Conservation (phyloP, 768 basidiomycete species). For the Mrakia blollopis region DNA sequence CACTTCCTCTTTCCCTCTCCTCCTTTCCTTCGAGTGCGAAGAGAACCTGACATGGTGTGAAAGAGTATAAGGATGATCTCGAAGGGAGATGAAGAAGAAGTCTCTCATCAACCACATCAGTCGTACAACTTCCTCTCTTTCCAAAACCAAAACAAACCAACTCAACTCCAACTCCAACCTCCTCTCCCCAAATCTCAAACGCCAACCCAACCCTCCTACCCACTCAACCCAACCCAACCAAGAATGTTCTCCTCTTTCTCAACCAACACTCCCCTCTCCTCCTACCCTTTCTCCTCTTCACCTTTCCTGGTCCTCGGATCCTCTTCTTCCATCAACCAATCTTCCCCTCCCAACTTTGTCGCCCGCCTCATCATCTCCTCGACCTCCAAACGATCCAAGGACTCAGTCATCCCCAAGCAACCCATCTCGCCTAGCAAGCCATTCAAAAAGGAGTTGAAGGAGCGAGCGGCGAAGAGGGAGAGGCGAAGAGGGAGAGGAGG, state of each 20-base stretch:
- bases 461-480: too few relatives aligned
- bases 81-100: neutral
- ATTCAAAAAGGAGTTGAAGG: too few relatives aligned
- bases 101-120: constrained; percentile 7
- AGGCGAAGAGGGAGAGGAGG: too few relatives aligned
- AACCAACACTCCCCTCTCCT: neutral
- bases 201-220: neutral
- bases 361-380: too few relatives aligned
- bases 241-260: neutral
- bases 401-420: too few relatives aligned
- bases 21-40: too few relatives aligned
- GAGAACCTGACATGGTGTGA: neutral
- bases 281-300: neutral
- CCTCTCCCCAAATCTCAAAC: neutral
- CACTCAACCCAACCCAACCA: neutral
- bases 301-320: neutral
- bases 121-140: neutral
- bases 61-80: neutral
- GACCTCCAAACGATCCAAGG: too few relatives aligned
- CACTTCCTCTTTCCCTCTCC: too few relatives aligned
- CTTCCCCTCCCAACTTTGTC: too few relatives aligned
- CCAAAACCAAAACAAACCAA: neutral
- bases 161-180: neutral
- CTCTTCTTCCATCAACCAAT: neutral
- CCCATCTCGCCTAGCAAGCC: neutral